Evolutionary conservation across 176 grass and related monocot genomes (phyloP).

Genomic region (Oryza coarctata): DNA sequence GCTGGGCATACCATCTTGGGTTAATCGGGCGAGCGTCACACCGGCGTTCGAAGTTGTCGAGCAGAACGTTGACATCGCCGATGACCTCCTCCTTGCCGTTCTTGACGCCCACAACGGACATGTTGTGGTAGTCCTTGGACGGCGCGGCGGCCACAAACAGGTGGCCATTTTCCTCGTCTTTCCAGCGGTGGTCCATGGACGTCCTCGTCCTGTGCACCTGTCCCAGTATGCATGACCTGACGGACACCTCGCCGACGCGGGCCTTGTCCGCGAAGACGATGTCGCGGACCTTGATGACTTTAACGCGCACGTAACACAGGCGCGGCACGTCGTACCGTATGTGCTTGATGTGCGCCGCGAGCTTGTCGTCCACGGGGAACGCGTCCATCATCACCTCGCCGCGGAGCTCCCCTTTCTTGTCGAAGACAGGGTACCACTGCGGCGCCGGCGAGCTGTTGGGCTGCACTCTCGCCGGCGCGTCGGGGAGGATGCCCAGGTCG

Average conservation of each 20-base stretch:
- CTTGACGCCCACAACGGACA: constrained; percentile 61
- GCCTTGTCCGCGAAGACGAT: constrained; percentile 42
- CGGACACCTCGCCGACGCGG: constrained; percentile 55
- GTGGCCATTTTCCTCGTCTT: constrained; percentile 45
- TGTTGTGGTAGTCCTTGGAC: constrained; percentile 50
- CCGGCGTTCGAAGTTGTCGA: constrained; percentile 48
- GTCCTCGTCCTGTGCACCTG: constrained; percentile 46
- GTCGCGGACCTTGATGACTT: constrained; percentile 52
- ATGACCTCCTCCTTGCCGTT: constrained; percentile 59
- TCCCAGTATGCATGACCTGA: constrained; percentile 26
- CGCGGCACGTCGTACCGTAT: constrained; percentile 69
- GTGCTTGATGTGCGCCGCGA: constrained; percentile 51
- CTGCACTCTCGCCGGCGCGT: constrained; percentile 38
- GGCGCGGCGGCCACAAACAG: constrained; percentile 66
- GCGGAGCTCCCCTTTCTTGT: constrained; percentile 18
- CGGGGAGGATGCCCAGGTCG: constrained; percentile 38
- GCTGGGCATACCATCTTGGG: constrained; percentile 30
- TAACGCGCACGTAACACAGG: constrained; percentile 70
- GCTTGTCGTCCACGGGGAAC: constrained; percentile 41
- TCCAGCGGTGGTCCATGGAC: constrained; percentile 41
- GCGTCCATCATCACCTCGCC: constrained; percentile 65
- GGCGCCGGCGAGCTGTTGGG: constrained; percentile 56
- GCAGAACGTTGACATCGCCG: constrained; percentile 44
- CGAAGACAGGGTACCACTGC: constrained; percentile 61
- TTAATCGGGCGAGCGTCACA: constrained; percentile 43